Evolutionary conservation across 306 rosid genomes (phyloP), one percentile per base, ranked within the genome.

Genomic region (Vigna unguiculata): DNA sequence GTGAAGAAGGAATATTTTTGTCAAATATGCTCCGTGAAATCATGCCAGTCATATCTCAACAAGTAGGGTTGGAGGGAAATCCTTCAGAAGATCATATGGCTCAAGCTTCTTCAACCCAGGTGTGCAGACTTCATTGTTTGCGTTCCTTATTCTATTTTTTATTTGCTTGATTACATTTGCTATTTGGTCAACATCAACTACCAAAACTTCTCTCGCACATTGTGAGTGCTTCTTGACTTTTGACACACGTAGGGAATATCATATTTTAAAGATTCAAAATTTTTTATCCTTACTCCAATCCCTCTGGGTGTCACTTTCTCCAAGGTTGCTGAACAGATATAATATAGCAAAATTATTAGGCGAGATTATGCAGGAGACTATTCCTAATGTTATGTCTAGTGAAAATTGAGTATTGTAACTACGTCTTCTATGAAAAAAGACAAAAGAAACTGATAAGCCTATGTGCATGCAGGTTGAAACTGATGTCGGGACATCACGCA

Each of bases 21-120:
- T 96, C 98, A 52, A 89, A 85, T 77, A 13, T 96, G 51, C 96
- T 96, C 76, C 97, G 81, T 2, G 91, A 87, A 78, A 85, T 96
- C 81, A 89, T 96, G 86, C 99, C 99, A 21, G 36, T 85, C 57
- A 70, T 93, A 75, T 86, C 97, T 63, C 91, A 82, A 81, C 91
- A 83, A 75, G 46, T 84, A 62, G 88, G 80, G 40, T 55, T 83
- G 14, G 92, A 84, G 72, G 83, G 76, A 72, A 88, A 81, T 75
- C 61, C 86, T 73, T 85, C 88, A 1, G 90, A 84, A 74, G 77
- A 63, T 72, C 82, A 22, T 67, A 82, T 28, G 36, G 61, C 83
- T 74, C 75, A 59, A 64, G 90, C 84, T 81, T 78, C 87, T 75
- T 82, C 88, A 49, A 46, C 84, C 62, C 89, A 83, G 90, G 99